These are phyloP conservation scores for Halophytophthora polymorphica DNA, from an alignment of 352 stramenopile genomes.

Conservation along the genomic window DNA sequence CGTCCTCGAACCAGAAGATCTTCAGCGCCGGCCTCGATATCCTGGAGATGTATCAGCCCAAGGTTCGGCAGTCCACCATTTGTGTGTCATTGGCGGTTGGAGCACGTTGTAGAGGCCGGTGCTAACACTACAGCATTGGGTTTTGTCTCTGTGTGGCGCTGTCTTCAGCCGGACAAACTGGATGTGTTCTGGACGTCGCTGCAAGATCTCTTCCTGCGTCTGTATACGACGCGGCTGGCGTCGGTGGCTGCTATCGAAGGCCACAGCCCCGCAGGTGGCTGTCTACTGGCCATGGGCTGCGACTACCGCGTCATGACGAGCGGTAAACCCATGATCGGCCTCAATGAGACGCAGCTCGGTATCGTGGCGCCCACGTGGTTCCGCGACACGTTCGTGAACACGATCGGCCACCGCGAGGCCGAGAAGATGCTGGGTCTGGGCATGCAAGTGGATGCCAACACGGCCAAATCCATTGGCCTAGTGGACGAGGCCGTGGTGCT, in stretches of 20 bases:
- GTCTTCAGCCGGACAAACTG: constrained; percentile 45
- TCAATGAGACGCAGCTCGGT: constrained; percentile 94
- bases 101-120: background rate
- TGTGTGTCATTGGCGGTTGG: background rate
- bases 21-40: constrained; percentile 94
- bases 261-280: constrained; percentile 91
- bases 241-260: constrained; percentile 90
- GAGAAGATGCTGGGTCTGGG: constrained; percentile 85
- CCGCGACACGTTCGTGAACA: constrained; percentile 80
- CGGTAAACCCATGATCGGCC: constrained; percentile 86
- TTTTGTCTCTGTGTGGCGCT: background rate
- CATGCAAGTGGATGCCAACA: constrained; percentile 72
- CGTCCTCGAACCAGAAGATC: constrained; percentile 73
- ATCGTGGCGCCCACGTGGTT: constrained; percentile 88
- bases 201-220: constrained; percentile 90
- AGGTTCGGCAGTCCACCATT: constrained; percentile 26
- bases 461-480: constrained; percentile 70
- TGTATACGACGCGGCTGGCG: constrained; percentile 90
- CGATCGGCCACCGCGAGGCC: constrained; percentile 75
- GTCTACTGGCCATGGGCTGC: constrained; percentile 92
- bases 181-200: constrained; percentile 90
- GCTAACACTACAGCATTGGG: background rate
- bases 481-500: constrained; percentile 74
- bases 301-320: constrained; percentile 94
- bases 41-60: constrained; percentile 89